Evolutionary conservation across 495 filamentous ascomycete genomes (phyloP), one percentile per base, ranked within the genome.

Genomic region (Aspergillus funiculosus): DNA sequence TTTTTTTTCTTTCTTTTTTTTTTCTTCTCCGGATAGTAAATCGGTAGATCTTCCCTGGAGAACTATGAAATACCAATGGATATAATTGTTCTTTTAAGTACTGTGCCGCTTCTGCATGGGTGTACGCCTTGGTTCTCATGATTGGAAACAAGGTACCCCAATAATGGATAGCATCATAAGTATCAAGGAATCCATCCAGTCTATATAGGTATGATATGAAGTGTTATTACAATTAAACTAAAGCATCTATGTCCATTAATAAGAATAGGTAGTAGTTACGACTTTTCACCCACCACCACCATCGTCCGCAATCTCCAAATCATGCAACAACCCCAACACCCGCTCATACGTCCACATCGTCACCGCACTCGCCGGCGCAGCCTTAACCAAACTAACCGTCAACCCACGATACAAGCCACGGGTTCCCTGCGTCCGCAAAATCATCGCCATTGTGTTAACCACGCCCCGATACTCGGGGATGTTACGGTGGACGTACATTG

Each of bases 291-390:
- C n/a, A n/a, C n/a, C 25, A 10, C 35, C 28, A 48, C 24, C 19
- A 15, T 18, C 48, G 29, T 22, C 48, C 19, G 58, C 58, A 11
- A 69, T 14, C 11, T 77, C 67, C 43, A 68, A 58, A 29, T 74
- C 66, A 25, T 74, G 73, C 30, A 88, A 64, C 5, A 81, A 54
- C 46, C 62, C 73, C 62, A 94, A 62, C 5, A 74, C 76, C 52
- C 79, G 66, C 67, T 96, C 92, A 66, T 96, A 97, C 1, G 91
- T 96, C 92, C 94, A 99, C 86, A 99, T 92, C 0, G 92, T 99
- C 14, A 95, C 80, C 1, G 92, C 94, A 64, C 88, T 94, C 15
- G 94, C 82, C 35, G 92, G 92, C 21, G 91, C 94, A 11, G 92
- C 89, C 72, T 99, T 99, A 47, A 96, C 51, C 65, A 99, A 61